A percentile compares a stretch with the other conserved stretches of the same genome.
These are phyloP conservation scores for Aspergillus texensis DNA, from an alignment of 2,329 filamentous ascomycete species.

Conservation along the genomic window DNA sequence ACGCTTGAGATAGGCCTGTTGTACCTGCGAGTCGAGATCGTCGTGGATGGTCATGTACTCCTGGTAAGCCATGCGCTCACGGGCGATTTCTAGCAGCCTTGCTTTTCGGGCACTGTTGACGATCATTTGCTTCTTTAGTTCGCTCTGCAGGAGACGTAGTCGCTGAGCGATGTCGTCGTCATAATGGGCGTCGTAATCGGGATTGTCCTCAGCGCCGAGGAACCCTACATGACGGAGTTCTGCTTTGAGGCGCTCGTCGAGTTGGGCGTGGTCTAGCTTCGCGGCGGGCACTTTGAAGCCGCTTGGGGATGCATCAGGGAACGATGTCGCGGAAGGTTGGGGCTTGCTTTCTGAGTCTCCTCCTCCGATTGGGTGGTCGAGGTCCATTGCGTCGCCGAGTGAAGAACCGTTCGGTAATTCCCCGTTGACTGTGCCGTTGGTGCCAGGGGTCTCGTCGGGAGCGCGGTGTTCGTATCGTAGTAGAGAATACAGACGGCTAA, in stretches of 20 bases:
- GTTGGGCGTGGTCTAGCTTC: constrained; percentile 79
- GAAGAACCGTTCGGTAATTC: constrained; percentile 47
- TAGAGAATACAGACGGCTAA: constrained; percentile 76
- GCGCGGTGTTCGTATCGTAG: constrained; percentile 71
- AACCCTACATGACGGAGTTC: constrained; percentile 92
- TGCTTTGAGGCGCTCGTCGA: constrained; percentile 88
- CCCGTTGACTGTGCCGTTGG: constrained; percentile 59
- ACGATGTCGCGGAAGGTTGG: constrained; percentile 72
- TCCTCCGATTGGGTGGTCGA: constrained; percentile 50
- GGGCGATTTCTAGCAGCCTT: constrained; percentile 80
- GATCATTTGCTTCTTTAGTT: constrained; percentile 80
- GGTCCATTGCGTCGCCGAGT: constrained; percentile 53
- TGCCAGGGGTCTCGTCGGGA: constrained; percentile 58
- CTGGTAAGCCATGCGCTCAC: constrained; percentile 92
- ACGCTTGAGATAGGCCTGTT: constrained; percentile 92
- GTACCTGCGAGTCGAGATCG: constrained; percentile 92
- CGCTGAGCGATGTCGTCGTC: constrained; percentile 94
- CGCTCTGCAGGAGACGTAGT: constrained; percentile 79
- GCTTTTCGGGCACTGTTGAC: constrained; percentile 90
- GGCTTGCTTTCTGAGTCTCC: constrained; percentile 42
- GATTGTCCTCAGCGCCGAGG: constrained; percentile 67
- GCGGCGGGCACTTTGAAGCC: constrained; percentile 78
- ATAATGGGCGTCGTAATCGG: constrained; percentile 84
- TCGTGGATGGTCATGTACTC: constrained; percentile 97
- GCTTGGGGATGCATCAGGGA: constrained; percentile 75